Evolutionary conservation across 345 rosid genomes (phyloP), one percentile per base, ranked within the genome.

Genomic region (Eucalyptus tenuipes): DNA sequence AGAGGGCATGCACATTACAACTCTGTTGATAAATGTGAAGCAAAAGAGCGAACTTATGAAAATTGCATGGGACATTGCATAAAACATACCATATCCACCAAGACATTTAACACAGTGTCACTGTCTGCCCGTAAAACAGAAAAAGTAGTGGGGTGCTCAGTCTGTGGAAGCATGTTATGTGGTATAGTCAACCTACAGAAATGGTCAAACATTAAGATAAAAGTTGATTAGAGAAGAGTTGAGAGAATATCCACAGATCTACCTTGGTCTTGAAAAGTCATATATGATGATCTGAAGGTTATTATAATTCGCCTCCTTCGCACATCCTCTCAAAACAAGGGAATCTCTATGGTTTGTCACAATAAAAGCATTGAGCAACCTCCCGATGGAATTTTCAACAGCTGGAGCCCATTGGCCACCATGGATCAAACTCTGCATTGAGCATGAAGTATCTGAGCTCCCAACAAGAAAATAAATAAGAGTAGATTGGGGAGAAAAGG

Each of bases 241-340:
- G 64, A 85, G 89, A 82, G 10, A 24, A 87, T 50, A 75, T 71
- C 40, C 44, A 88, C 50, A 61, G 42, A 87, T 86, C 81, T 91
- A 98, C 99, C 97, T 96, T 89, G 97, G 96, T 92, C 98, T 93
- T 71, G 97, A 92, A 93, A 97, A 98, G 90, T 96, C 98, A 90
- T 96, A 97, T 87, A 98, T 96, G 87, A 95, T 88, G 89, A 98
- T 95, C 87, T 89, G 97, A 91, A 98, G 94, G 91, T 93, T 85
- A 90, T 89, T 86, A 90, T 98, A 98, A 75, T 90, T 91, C 68
- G 95, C 97, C 87, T 96, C 97, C 48, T 89, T 93, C 4, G 96
- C 99, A 91, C 98, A 98, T 88, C 90, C 85, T 93, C 96, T 93
- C 80, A 98, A 94, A 89, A 90, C 89, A 91, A 91, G 94, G 17